Conservation (phyloP, 2,329 filamentous ascomycete genomes). For the Aspergillus aculeatinus region DNA sequence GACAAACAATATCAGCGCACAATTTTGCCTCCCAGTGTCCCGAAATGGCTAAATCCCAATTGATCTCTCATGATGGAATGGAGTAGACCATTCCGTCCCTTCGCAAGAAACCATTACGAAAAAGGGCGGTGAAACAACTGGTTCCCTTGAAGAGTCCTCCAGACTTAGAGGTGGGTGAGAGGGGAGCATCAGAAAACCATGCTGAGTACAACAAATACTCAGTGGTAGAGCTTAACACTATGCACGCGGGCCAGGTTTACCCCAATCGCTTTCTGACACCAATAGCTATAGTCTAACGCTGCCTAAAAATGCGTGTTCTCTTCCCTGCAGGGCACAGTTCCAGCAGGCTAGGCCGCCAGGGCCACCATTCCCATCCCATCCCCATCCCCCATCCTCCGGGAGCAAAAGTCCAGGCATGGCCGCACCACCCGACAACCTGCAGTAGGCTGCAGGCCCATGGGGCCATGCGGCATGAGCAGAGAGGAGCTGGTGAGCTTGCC, state of each 20-base stretch:
- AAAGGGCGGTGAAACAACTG: not conserved
- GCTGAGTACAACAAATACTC: not conserved
- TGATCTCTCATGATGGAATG: not conserved
- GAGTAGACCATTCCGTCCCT: not conserved
- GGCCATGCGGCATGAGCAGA: not conserved
- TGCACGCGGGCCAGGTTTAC: too few relatives aligned
- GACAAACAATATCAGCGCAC: not conserved
- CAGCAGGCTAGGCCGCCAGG: not conserved
- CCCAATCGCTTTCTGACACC: conserved; percentile 2
- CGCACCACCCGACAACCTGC: conserved; percentile 1
- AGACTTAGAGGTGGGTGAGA: not conserved
- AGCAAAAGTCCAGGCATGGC: not conserved
- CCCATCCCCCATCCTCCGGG: not conserved
- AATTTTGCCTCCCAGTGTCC: not conserved
- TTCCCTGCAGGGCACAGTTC: not conserved
- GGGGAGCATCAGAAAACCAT: not conserved
- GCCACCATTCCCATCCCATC: not conserved
- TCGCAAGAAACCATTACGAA: not conserved
- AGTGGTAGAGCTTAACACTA: not conserved
- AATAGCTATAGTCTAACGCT: conserved; percentile 3
- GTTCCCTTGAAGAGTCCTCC: not conserved
- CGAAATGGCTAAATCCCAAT: not conserved
- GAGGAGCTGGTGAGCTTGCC: conserved; percentile 3
- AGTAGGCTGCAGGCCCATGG: conserved; percentile 5
- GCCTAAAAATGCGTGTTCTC: conserved; percentile 3